Evolutionary conservation across 345 rosid genomes (phyloP).

Genomic region (Syzygium aqueum): DNA sequence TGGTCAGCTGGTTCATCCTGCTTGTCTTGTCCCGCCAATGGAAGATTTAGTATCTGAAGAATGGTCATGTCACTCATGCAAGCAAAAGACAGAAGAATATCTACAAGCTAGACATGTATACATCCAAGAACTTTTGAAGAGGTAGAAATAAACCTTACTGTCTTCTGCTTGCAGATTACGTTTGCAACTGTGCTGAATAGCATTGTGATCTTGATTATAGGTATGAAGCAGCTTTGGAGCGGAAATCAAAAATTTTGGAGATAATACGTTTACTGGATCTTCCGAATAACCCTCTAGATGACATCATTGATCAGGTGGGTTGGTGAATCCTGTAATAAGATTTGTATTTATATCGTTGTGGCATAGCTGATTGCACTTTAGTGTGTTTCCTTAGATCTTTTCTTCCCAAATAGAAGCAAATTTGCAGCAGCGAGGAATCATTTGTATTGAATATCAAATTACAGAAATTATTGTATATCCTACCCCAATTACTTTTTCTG

Average conservation of each 20-base stretch:
- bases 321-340: neutral
- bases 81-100: slow-evolving; percentile 93
- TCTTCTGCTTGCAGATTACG: neutral
- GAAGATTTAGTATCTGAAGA: slow-evolving; percentile 55
- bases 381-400: neutral
- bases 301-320: slow-evolving; percentile 86
- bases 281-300: slow-evolving; percentile 98
- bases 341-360: neutral
- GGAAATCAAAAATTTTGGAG: slow-evolving; percentile 82
- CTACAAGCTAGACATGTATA: slow-evolving; percentile 63
- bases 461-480: neutral
- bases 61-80: slow-evolving; percentile 94
- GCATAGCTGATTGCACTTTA: neutral
- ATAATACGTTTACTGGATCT: slow-evolving; percentile 82
- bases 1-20: slow-evolving; percentile 78
- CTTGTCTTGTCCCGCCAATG: slow-evolving; percentile 84
- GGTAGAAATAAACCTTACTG: slow-evolving; percentile 23
- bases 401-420: neutral
- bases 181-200: neutral
- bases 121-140: slow-evolving; percentile 56
- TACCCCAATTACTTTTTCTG: neutral
- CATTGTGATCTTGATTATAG: slow-evolving; percentile 16
- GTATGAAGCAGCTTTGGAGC: slow-evolving; percentile 80
- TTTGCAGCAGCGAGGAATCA: neutral
- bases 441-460: neutral